Evolutionary conservation across 2,329 filamentous ascomycete genomes (phyloP).

Genomic region (Trichophyton rubrum): DNA sequence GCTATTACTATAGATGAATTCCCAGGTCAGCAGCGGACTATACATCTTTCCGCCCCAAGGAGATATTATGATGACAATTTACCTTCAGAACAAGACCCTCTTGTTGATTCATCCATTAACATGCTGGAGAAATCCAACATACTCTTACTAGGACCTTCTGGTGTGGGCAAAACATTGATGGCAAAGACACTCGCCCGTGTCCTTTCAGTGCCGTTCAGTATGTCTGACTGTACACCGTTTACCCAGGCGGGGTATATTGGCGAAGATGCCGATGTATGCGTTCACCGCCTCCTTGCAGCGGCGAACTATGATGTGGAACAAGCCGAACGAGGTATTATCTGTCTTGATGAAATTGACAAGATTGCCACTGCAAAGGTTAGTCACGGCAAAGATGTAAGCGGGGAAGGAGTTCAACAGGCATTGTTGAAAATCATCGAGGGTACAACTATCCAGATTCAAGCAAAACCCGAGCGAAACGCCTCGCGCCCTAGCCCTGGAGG

Average conservation of each 20-base stretch:
- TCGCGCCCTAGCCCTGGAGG: conserved; percentile 25
- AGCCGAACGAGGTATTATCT: conserved; percentile 85
- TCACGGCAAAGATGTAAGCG: conserved; percentile 86
- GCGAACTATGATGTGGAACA: conserved; percentile 77
- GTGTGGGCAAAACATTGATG: conserved; percentile 94
- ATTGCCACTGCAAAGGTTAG: conserved; percentile 77
- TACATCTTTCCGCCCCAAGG: conserved; percentile 25
- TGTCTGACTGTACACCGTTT: conserved; percentile 90
- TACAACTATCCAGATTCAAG: conserved; percentile 80
- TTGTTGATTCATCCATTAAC: conserved; percentile 47
- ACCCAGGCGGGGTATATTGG: conserved; percentile 97
- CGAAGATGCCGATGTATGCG: conserved; percentile 91
- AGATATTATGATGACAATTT: conserved; percentile 16
- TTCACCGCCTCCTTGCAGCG: conserved; percentile 78
- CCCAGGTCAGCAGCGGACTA: conserved; percentile 47
- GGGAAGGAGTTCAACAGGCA: conserved; percentile 93
- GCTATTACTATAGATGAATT: conserved; percentile 42
- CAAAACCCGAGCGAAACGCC: conserved; percentile 48
- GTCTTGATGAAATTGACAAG: conserved; percentile 95
- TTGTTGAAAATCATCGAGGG: conserved; percentile 93
- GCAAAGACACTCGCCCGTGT: conserved; percentile 77
- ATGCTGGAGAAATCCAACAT: conserved; percentile 95
- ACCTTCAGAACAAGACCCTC: conserved; percentile 24
- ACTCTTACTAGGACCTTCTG: conserved; percentile 77
- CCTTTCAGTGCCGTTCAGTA: conserved; percentile 89